Evolutionary conservation across 495 filamentous ascomycete genomes (phyloP), one percentile per base, ranked within the genome.

Genomic region (Rostrohypoxylon terebratum): DNA sequence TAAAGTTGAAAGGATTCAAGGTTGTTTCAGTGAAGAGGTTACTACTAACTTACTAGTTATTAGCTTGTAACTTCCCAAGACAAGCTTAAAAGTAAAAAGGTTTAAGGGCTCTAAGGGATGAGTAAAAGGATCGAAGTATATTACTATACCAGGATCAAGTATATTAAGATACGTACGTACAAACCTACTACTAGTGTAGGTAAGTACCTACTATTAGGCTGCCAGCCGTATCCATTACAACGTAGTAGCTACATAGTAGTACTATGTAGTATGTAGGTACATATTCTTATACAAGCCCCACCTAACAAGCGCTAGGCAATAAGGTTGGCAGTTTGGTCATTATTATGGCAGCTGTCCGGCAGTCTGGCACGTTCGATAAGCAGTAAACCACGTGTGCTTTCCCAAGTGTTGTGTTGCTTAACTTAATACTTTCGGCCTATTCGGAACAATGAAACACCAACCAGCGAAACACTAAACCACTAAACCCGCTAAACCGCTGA

Each of bases 381-480:
- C 47, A 50, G 20, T 54, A 31, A 31, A 54, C 23, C 25, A 54
- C 50, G 50, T 54, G 25, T 31, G 33, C 18, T 36, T 18, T 48
- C n/a, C n/a, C n/a, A n/a, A n/a, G n/a, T n/a, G n/a, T 14, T 21
- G 28, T 4, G n/a, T 18, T 47, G 23, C 55, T 55, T 42, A 23
- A 44, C 20, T 44, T 42, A 21, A 40, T 40, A 44, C 11, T 23
- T 66, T 66, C 63, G 59, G 63, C 63, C 63, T 59, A 31, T 58
- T 59, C 45, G 58, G 55, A 61, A 59, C 40, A 25, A 23, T 45
- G 38, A 36, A 33, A 28, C 50, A 54, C n/a, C 25, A 33, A 31
- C 25, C 10, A 54, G 25, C 16, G 2, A 28, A n/a, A n/a, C n/a
- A 18, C 11, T 13, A 14, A 16, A 57, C n/a, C 51, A 7, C 36